Evolutionary conservation across 75 land plant species (phyloP), one percentile per base, ranked within the genome.

Genomic region (Pinus tabuliformis): DNA sequence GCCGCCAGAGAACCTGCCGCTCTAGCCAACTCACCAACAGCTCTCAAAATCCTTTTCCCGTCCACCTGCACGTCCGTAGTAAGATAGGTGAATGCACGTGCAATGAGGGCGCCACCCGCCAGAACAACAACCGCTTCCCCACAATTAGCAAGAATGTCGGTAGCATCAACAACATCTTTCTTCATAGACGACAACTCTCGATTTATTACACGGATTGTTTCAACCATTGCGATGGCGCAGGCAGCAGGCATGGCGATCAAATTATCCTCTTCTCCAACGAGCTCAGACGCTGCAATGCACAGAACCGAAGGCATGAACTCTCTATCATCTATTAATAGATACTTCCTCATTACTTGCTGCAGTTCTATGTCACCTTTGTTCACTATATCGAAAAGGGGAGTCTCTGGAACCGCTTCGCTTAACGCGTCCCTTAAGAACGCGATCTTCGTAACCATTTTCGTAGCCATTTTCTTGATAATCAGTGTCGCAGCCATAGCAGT

Each of bases 221-320:
- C 45, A n/a, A 77, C 52, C 78, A 77, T 77, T 37, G 71, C 78
- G 30, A 77, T 16, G 14, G 78, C 75, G 24, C 78, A 77, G 56
- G 78, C 78, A 17, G 52, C 54, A 18, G 77, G 78, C 77, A 77
- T 77, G 52, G 76, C 76, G 12, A 1, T 30, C 30, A 28, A 20
- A 20, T 73, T 36, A 0, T 77, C 42, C 11, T n/a, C 21, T 14
- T 76, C 78, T 42, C 78, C 78, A 20, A 77, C 78, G 9, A 77
- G 76, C 78, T 77, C 78, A 70, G 76, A 77, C 16, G 79, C 77
- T 16, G 0, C 79, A 72, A 77, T 70, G 54, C 76, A 77, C 18
- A 45, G 14, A 49, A 8, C 8, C 52, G 11, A 49, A 8, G 52
- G 52, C 52, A 8, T 49, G 11, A 49, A 49, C 11, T 8, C 9